phyloP scores from a whole-genome alignment of 495 filamentous ascomycete genomes.

The Mycothermus thermophilus region DNA sequence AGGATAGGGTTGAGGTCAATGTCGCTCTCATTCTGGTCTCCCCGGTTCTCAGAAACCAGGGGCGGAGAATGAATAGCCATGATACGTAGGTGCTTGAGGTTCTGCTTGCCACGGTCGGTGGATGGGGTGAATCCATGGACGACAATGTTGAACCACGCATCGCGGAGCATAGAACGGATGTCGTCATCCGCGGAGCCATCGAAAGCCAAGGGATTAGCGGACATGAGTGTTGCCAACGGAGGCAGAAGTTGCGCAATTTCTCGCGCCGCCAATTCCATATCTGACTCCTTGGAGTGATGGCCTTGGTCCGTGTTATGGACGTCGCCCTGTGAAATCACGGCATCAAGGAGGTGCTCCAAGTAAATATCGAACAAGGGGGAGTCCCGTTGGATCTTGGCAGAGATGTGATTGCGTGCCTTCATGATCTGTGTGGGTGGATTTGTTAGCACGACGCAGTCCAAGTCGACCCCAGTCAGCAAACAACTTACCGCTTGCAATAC shows the following conservation, averaged over 20 bases:
- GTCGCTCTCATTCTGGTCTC: constrained; percentile 82
- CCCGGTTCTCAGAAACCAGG: constrained; percentile 66
- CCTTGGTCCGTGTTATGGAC: constrained; percentile 36
- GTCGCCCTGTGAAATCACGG: constrained; percentile 82
- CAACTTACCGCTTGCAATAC: constrained; percentile 49
- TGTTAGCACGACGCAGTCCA: constrained; percentile 7
- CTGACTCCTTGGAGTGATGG: constrained; percentile 49
- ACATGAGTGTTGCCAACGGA: constrained; percentile 65
- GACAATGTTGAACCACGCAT: constrained; percentile 95
- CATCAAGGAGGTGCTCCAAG: constrained; percentile 67
- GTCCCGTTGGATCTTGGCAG: constrained; percentile 47
- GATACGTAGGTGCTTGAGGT: constrained; percentile 56
- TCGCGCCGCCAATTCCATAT: constrained; percentile 61
- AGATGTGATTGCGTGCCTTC: constrained; percentile 65
- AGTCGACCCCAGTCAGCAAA: constrained; percentile 13
- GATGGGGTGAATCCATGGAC: constrained; percentile 77
- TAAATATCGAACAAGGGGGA: constrained; percentile 68
- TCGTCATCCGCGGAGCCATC: constrained; percentile 42
- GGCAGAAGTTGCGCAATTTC: constrained; percentile 76
- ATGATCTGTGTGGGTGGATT: constrained; percentile 39
- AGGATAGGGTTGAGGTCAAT: constrained; percentile 90
- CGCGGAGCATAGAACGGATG: constrained; percentile 55
- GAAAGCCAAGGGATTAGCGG: constrained; percentile 34
- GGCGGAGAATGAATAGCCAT: constrained; percentile 79
- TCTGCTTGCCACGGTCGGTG: constrained; percentile 51